These are phyloP conservation scores for Aspergillus ruber DNA, from an alignment of 2,329 filamentous ascomycete species.

Conservation along the genomic window DNA sequence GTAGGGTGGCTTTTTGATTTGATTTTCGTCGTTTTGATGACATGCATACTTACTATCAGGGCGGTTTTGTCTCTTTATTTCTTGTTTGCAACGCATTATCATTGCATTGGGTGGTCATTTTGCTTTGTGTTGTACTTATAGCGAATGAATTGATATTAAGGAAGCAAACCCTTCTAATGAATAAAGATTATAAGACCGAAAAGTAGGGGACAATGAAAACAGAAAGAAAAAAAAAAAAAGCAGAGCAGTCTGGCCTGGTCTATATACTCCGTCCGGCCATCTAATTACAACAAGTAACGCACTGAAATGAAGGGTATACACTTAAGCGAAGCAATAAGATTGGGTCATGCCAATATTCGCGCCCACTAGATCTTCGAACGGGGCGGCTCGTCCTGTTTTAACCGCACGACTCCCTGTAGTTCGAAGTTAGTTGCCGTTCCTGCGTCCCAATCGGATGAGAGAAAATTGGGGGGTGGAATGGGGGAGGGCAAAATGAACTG, in stretches of 20 bases:
- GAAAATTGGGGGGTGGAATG: too few species aligned
- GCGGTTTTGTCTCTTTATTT: background rate
- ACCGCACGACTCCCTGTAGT: conserved; percentile 39
- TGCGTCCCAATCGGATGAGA: background rate
- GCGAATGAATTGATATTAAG: background rate
- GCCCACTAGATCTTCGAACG: conserved; percentile 24
- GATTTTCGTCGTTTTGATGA: background rate
- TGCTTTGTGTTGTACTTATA: background rate
- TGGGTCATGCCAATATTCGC: background rate
- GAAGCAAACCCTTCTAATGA: background rate
- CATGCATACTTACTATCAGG: background rate
- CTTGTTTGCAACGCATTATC: background rate
- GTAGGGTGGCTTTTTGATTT: conserved; percentile 4
- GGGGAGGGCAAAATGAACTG: too few species aligned
- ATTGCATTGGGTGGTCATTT: background rate
- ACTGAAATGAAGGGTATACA: background rate
- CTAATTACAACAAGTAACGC: background rate
- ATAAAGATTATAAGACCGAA: background rate
- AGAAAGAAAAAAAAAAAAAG: background rate
- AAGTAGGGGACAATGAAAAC: background rate
- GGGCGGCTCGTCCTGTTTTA: conserved; percentile 37
- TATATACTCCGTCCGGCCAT: background rate
- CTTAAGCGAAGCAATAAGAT: background rate
- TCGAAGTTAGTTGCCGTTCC: conserved; percentile 9
- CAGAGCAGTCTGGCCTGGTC: background rate